These are phyloP conservation scores for Knoxia roxburghii DNA, from an alignment of 257 asterid genomes.

Conservation along the genomic window DNA sequence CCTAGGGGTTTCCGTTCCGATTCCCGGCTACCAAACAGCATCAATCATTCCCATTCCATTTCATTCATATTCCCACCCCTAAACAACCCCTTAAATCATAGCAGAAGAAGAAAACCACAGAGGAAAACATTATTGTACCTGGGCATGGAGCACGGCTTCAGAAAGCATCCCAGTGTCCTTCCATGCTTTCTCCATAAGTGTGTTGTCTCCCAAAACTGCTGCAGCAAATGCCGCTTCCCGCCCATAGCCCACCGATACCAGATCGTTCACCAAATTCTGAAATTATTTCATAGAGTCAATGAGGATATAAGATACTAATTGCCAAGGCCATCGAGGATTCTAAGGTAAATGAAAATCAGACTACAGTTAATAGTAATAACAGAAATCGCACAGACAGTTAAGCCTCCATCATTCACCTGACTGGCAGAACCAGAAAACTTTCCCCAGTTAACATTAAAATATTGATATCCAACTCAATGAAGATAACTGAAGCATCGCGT, in stretches of 20 bases:
- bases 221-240: slow-evolving; percentile 98
- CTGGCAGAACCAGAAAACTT: neutral
- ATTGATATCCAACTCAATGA: neutral
- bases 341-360: neutral
- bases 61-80: too few species aligned
- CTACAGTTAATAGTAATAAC: too few species aligned
- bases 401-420: neutral
- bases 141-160: slow-evolving; percentile 96
- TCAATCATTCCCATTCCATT: too few species aligned
- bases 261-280: slow-evolving; percentile 87
- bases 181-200: slow-evolving; percentile 98
- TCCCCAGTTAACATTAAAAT: neutral
- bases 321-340: neutral
- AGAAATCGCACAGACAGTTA: neutral
- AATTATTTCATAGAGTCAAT: neutral
- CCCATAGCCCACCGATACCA: slow-evolving; percentile 87
- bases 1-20: too few species aligned
- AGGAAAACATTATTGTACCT: slow-evolving; percentile 32
- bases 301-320: neutral
- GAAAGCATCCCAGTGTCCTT: slow-evolving; percentile 98
- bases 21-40: too few species aligned
- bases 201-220: slow-evolving; percentile 90
- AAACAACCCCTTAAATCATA: too few species aligned
- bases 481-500: neutral
- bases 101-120: slow-evolving; percentile 12